These are phyloP conservation scores for Ophiocytium majus DNA, from an alignment of 352 stramenopile species.

Conservation along the genomic window DNA sequence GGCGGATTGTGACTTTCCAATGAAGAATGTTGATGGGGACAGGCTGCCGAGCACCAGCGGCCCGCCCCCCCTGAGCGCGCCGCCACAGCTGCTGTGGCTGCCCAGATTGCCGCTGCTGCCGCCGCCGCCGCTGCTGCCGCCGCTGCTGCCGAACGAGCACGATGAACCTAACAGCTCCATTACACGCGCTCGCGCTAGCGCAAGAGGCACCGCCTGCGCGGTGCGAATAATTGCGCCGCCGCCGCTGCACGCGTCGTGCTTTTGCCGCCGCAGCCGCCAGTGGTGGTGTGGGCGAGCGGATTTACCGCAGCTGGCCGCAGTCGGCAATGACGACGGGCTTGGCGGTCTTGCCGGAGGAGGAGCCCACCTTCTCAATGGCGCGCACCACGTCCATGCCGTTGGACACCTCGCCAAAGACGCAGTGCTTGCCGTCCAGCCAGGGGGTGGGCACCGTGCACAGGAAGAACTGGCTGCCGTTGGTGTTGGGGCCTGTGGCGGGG, in stretches of 20 bases:
- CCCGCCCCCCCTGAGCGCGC: no score
- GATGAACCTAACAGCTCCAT: no score
- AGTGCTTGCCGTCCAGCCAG: constrained; percentile 96
- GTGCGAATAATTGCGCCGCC: no score
- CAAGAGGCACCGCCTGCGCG: no score
- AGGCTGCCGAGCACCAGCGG: no score
- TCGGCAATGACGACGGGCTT: constrained; percentile 88
- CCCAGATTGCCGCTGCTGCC: no score
- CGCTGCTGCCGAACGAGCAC: no score
- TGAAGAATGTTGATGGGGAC: no score
- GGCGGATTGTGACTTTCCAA: no score
- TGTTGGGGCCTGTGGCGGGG: constrained; percentile 90
- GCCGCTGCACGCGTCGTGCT: not conserved
- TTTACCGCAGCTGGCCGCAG: constrained; percentile 89
- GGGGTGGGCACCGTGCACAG: constrained; percentile 79
- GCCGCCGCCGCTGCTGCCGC: no score
- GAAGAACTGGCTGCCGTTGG: constrained; percentile 97
- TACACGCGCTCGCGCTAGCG: no score
- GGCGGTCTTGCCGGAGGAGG: constrained; percentile 82
- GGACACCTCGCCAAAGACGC: constrained; percentile 88
- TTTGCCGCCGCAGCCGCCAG: not conserved
- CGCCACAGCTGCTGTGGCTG: no score
- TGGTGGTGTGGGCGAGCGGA: not conserved
- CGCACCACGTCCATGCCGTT: constrained; percentile 95
- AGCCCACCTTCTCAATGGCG: constrained; percentile 90